Evolutionary conservation across 1,284 basidiomycete genomes (phyloP).

Genomic region (Exobasidium cylindrosporum): DNA sequence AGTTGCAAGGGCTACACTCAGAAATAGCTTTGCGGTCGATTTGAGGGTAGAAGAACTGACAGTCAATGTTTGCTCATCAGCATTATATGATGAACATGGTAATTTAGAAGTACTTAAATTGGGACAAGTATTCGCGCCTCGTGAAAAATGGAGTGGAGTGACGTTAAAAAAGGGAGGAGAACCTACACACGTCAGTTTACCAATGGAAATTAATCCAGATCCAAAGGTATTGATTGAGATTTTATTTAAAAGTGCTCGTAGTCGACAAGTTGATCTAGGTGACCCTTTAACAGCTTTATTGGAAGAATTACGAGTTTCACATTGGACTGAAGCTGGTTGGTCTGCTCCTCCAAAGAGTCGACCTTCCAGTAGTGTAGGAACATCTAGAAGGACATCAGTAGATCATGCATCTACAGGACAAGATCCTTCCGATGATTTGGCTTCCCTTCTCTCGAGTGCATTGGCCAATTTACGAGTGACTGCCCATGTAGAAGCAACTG

Average conservation of each 20-base stretch:
- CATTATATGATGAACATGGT: not conserved
- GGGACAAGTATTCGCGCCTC: slow-evolving; percentile 28
- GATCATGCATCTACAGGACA: not conserved
- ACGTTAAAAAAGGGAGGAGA: slow-evolving; percentile 20
- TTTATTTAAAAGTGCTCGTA: slow-evolving; percentile 26
- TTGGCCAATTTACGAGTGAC: slow-evolving; percentile 23
- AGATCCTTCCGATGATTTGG: slow-evolving; percentile 20
- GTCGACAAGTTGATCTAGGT: slow-evolving; percentile 35
- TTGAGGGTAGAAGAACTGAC: slow-evolving; percentile 26
- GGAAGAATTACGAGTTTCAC: slow-evolving; percentile 23
- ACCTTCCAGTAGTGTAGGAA: not conserved
- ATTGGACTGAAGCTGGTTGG: slow-evolving; percentile 13
- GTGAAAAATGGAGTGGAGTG: slow-evolving; percentile 25
- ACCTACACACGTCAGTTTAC: slow-evolving; percentile 28
- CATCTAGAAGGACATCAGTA: not conserved
- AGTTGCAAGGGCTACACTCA: slow-evolving; percentile 33
- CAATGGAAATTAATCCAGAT: slow-evolving; percentile 36
- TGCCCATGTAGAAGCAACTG: slow-evolving; percentile 28
- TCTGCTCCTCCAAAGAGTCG: not conserved
- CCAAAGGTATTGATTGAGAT: slow-evolving; percentile 33
- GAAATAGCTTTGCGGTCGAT: slow-evolving; percentile 34
- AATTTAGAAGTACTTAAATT: slow-evolving; percentile 20
- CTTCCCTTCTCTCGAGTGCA: slow-evolving; percentile 29
- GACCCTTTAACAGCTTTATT: slow-evolving; percentile 28
- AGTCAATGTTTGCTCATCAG: slow-evolving; percentile 18